phyloP scores from a whole-genome alignment of 2,329 filamentous ascomycete species.

The Mollisia scopiformis region DNA sequence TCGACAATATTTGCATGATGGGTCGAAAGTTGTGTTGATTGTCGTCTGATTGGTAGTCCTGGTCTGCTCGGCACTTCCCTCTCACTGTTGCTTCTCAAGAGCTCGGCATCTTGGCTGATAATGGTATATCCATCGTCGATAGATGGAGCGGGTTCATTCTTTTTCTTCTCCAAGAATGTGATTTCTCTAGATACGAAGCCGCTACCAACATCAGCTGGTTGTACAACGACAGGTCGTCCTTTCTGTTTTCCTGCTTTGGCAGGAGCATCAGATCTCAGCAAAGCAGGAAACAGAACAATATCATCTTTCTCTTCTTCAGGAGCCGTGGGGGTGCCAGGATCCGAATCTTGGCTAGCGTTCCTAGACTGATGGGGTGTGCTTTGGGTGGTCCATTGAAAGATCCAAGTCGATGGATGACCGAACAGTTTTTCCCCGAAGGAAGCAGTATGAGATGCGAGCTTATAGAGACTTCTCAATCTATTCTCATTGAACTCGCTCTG shows the following conservation, averaged over 20 bases:
- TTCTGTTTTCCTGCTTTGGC: not conserved
- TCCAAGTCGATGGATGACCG: not conserved
- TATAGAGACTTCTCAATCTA: not conserved
- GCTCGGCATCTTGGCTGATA: not conserved
- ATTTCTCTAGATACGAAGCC: not conserved
- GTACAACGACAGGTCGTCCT: not conserved
- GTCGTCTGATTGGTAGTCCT: not conserved
- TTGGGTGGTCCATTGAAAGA: not conserved
- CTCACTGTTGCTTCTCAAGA: not conserved
- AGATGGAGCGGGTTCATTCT: not conserved
- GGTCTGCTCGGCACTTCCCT: not conserved
- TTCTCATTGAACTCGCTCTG: not conserved
- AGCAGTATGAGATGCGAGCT: not conserved
- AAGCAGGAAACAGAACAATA: not conserved
- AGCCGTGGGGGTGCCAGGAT: not conserved
- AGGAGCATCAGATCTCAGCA: not conserved
- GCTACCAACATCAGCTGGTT: not conserved
- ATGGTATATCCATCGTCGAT: not conserved
- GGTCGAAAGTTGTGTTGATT: not conserved
- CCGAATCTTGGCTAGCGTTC: not conserved
- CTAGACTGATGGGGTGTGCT: not conserved
- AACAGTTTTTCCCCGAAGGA: not conserved
- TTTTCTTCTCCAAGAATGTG: not conserved
- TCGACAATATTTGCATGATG: not conserved
- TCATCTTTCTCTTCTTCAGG: not conserved